Conservation (phyloP, 495 filamentous ascomycete species). For the Aspergillus ostianus region DNA sequence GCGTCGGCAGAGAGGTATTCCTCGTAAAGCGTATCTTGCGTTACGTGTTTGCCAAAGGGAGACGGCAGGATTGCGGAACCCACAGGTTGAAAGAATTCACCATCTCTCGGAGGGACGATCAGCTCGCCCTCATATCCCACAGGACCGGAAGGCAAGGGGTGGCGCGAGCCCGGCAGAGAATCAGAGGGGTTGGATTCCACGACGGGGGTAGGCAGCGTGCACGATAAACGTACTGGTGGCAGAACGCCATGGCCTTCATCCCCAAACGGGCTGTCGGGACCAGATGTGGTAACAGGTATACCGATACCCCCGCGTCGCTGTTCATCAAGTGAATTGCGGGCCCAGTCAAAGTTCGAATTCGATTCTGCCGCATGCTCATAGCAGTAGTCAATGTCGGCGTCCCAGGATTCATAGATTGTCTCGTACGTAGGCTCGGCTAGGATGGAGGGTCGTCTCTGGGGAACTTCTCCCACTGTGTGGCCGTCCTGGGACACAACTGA, state of each 20-base stretch:
- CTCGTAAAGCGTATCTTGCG: constrained; percentile 48
- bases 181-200: constrained; percentile 38
- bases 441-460: constrained; percentile 13
- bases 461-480: constrained; percentile 1
- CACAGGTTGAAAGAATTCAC: constrained; percentile 41
- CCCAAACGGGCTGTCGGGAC: constrained; percentile 4
- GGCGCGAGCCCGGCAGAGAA: constrained; percentile 33
- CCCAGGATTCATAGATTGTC: constrained; percentile 68
- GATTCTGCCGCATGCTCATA: constrained; percentile 91
- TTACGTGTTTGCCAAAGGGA: constrained; percentile 33
- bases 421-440: constrained; percentile 17
- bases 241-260: constrained; percentile 3
- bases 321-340: constrained; percentile 47
- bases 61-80: constrained; percentile 31
- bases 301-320: constrained; percentile 20
- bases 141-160: constrained; percentile 36
- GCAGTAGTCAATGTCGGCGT: constrained; percentile 92
- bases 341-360: constrained; percentile 88
- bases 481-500: constrained; percentile 3
- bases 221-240: constrained; percentile 25
- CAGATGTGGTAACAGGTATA: constrained; percentile 16
- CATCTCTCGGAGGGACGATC: constrained; percentile 19
- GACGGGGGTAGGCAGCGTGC: constrained; percentile 37
- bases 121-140: constrained; percentile 30
- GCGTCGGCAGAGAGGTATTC: constrained; percentile 47